These are phyloP conservation scores for Thraustochytrium striatum DNA, from an alignment of 352 stramenopile genomes.

Conservation along the genomic window DNA sequence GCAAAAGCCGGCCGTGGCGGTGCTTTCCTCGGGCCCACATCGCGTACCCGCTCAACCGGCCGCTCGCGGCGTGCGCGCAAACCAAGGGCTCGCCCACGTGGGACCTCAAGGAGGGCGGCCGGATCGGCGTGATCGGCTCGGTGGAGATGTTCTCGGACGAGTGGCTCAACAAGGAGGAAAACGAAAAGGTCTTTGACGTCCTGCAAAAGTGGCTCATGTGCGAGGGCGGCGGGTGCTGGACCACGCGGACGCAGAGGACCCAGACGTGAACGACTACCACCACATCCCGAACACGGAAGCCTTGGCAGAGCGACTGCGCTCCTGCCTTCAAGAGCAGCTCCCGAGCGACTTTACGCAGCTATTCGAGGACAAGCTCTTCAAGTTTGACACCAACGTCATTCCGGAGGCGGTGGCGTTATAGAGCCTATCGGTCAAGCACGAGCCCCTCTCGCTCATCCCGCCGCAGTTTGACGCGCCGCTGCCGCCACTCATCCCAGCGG, in stretches of 20 bases:
- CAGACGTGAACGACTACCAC: slow-evolving; percentile 77
- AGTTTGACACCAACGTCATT: slow-evolving; percentile 88
- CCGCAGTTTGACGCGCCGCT: slow-evolving; percentile 90
- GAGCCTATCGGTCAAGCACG: slow-evolving; percentile 85
- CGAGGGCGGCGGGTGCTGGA: not conserved
- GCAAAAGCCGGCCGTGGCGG: slow-evolving; percentile 73
- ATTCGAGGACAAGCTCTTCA: slow-evolving; percentile 87
- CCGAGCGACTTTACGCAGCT: slow-evolving; percentile 88
- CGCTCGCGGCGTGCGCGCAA: slow-evolving; percentile 73
- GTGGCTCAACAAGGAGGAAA: slow-evolving; percentile 89
- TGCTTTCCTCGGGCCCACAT: slow-evolving; percentile 82
- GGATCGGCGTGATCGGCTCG: slow-evolving; percentile 80
- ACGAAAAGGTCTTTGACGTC: slow-evolving; percentile 82
- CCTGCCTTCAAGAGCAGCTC: slow-evolving; percentile 88
- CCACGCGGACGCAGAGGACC: slow-evolving; percentile 56
- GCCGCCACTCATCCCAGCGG: slow-evolving; percentile 80
- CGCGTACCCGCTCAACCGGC: slow-evolving; percentile 89
- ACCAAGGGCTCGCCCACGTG: slow-evolving; percentile 62
- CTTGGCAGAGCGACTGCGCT: slow-evolving; percentile 80
- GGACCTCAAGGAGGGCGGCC: slow-evolving; percentile 59
- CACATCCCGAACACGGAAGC: slow-evolving; percentile 86
- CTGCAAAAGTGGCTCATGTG: slow-evolving; percentile 86
- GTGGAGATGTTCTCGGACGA: slow-evolving; percentile 87
- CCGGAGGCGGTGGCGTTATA: slow-evolving; percentile 86
- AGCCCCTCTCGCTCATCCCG: slow-evolving; percentile 86